Evolutionary conservation across 345 rosid genomes (phyloP).

Genomic region (Citrus hindsii): DNA sequence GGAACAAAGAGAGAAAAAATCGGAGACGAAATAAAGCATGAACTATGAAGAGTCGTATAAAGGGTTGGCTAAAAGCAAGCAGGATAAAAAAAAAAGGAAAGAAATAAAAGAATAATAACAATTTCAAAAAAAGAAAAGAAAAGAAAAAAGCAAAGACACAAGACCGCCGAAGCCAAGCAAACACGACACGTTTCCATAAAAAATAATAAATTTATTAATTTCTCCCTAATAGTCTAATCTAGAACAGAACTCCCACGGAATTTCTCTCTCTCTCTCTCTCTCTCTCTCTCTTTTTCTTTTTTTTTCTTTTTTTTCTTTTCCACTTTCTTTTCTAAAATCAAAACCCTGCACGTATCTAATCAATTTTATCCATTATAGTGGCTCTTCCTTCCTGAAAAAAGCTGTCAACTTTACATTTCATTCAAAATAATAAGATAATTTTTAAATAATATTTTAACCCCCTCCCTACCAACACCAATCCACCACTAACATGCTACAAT

Average conservation of each 20-base stretch:
- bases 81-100: neutral
- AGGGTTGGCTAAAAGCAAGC: neutral
- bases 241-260: neutral
- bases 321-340: neutral
- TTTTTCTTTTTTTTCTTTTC: neutral
- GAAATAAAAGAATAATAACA: neutral
- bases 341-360: conserved; percentile 2
- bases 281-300: too few relatives aligned
- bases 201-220: neutral
- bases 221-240: neutral
- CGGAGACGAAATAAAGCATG: neutral
- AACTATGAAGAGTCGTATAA: neutral
- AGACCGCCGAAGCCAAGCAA: neutral
- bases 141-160: neutral
- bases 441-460: neutral
- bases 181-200: conserved; percentile 6
- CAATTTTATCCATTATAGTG: conserved; percentile 14
- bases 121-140: too few relatives aligned
- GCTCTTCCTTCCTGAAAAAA: neutral
- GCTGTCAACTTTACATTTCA: conserved; percentile 13
- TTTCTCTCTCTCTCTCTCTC: too few relatives aligned
- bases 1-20: neutral
- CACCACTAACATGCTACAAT: neutral
- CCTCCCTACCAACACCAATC: neutral
- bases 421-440: neutral